Base-by-base conservation (phyloP, 768 basidiomycete genomes). In the Leccinum pellstonianum region DNA sequence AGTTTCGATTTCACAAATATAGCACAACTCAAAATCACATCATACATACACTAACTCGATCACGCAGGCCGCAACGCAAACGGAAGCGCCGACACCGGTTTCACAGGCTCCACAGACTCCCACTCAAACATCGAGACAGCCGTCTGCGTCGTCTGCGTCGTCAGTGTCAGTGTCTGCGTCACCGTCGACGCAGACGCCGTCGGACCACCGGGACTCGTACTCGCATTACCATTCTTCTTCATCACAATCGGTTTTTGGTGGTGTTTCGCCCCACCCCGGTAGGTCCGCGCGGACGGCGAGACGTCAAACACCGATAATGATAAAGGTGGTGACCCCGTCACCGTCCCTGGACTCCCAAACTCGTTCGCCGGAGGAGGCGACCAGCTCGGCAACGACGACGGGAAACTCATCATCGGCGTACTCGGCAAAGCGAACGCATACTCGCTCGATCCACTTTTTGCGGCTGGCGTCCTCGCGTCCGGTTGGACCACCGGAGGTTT, bases 201-300 rank as follows among this genome's bases (percentile, higher is more conserved):
- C 38, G 38, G 38, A n/a, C 33, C 31, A 21, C 8, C 12, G n/a
- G 66, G 55, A 21, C 61, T 63, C 17, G 27, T 11, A 10, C 19
- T 43, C 43, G n/a, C n/a, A 8, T 46, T 46, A 46, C 43, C 21
- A 27, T 1, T 63, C 37, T 73, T 76, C 65, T 72, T 74, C 51
- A 77, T 49, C 14, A 61, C 47, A 35, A 75, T 70, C 2, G 79
- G 68, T 54, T 72, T 76, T 61, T 67, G 66, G 55, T 79, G 78
- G 41, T 75, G 69, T 37, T 76, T 78, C 10, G 7, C 10, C 3
- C 52, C 62, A 17, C 64, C 63, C 6, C 72, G 67, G 46, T 56
- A 21, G 0, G 19, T 64, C 19, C 72, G 70, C 17, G 43, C 43
- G 2, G 72, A 65, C 9, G 64, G 61, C 7, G 68, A 62, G 6